A percentile compares a stretch with the other conserved stretches of the same genome.
Conservation (phyloP, 441 rosid genomes). For the Manihot esculenta region DNA sequence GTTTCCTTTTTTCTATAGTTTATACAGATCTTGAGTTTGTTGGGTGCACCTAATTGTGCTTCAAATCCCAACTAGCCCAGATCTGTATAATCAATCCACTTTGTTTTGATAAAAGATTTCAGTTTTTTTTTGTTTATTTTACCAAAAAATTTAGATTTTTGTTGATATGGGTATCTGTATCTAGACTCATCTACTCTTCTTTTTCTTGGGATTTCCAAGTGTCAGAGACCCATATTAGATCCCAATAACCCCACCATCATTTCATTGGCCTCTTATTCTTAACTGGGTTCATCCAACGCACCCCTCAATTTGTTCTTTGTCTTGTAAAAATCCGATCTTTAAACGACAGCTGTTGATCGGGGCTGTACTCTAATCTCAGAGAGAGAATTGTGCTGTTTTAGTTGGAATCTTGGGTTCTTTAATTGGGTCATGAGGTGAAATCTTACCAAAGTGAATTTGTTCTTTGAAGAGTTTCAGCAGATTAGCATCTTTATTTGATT, state of each 20-base stretch:
- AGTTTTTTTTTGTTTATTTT: constrained; percentile 2
- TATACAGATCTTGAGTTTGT: constrained; percentile 26
- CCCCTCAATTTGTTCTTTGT: neutral
- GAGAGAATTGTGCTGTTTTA: neutral
- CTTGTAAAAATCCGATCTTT: neutral
- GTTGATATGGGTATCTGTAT: constrained; percentile 43
- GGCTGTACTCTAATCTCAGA: neutral
- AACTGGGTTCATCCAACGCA: constrained; percentile 13
- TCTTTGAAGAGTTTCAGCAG: neutral
- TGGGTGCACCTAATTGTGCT: constrained; percentile 23
- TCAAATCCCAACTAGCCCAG: constrained; percentile 32
- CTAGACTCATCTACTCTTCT: constrained; percentile 26
- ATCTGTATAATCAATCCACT: constrained; percentile 28
- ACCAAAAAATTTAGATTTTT: constrained; percentile 11
- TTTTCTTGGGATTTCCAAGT: constrained; percentile 26
- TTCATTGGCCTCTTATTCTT: neutral
- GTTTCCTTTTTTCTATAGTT: neutral
- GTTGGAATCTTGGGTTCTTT: neutral
- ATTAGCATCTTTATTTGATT: neutral
- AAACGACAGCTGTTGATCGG: constrained; percentile 24
- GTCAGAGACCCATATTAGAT: constrained; percentile 34
- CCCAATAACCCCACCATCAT: constrained; percentile 24
- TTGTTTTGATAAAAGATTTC: neutral
- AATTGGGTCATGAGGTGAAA: neutral
- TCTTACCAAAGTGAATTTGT: constrained; percentile 17